Percentiles rank a stretch among this genome's conserved stretches.
These are phyloP conservation scores for Citrus medica DNA, from an alignment of 345 rosid genomes.

Conservation along the genomic window DNA sequence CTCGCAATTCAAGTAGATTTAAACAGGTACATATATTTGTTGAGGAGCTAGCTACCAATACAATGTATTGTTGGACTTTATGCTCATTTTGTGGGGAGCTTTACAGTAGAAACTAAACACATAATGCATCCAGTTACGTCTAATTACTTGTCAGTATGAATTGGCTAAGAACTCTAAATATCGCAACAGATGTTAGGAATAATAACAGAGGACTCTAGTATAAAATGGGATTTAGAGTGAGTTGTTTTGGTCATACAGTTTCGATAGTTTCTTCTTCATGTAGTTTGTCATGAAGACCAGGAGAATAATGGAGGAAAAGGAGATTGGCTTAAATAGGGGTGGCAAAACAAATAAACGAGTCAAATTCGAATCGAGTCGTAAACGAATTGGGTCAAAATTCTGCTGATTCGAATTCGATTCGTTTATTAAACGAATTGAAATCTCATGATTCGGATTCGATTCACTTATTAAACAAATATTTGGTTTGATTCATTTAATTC, in stretches of 20 bases:
- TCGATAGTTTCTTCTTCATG: conserved; percentile 18
- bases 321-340: conserved; percentile 24
- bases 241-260: background rate
- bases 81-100: background rate
- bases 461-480: too few relatives aligned
- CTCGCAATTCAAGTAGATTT: background rate
- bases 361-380: too few relatives aligned
- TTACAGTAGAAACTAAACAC: background rate
- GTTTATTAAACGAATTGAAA: too few relatives aligned
- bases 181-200: background rate
- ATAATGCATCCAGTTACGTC: background rate
- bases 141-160: background rate
- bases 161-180: background rate
- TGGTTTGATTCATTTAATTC: too few relatives aligned
- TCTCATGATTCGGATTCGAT: too few relatives aligned
- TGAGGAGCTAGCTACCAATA: background rate
- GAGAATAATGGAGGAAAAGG: conserved; percentile 57
- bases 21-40: background rate
- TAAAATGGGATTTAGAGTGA: background rate
- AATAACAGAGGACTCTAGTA: background rate
- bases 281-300: conserved; percentile 91
- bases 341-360: too few relatives aligned
- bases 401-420: too few relatives aligned
- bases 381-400: too few relatives aligned
- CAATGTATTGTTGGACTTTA: background rate